Evolutionary conservation across 192 early-diverging fungal genomes (phyloP).

Genomic region (Podila epicladia): DNA sequence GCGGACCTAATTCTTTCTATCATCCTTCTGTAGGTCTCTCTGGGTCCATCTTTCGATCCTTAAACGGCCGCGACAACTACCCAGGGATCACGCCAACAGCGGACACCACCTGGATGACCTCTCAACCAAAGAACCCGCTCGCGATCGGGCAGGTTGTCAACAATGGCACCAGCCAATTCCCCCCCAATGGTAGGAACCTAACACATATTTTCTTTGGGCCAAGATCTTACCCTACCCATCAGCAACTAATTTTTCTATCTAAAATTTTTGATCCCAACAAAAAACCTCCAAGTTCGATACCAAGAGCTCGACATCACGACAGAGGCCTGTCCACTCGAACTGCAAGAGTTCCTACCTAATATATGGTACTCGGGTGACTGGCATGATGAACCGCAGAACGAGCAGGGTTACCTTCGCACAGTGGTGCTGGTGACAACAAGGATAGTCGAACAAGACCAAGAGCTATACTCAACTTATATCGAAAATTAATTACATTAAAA

Average conservation of each 20-base stretch:
- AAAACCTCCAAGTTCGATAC: conserved; percentile 41
- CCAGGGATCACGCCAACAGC: conserved; percentile 54
- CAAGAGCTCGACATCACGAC: conserved; percentile 56
- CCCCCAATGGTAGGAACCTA: conserved; percentile 23
- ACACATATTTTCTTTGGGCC: too few species aligned
- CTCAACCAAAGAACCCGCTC: conserved; percentile 46
- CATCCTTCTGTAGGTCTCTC: conserved; percentile 35
- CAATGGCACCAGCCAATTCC: conserved; percentile 40
- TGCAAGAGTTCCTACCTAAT: conserved; percentile 58
- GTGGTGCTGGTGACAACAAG: conserved; percentile 48
- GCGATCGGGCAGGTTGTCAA: conserved; percentile 59
- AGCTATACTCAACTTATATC: conserved; percentile 60
- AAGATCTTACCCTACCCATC: too few species aligned
- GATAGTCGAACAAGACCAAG: conserved; percentile 41
- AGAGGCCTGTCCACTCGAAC: conserved; percentile 24
- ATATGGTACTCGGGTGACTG: conserved; percentile 46
- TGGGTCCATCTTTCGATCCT: conserved; percentile 46
- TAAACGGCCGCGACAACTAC: conserved; percentile 56
- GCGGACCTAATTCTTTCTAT: too few species aligned
- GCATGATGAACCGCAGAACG: conserved; percentile 13
- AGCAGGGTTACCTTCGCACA: conserved; percentile 23
- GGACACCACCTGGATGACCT: conserved; percentile 54
- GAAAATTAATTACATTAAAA: conserved; percentile 6
- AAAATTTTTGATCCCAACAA: too few species aligned
- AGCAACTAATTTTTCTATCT: too few species aligned